Conservation (phyloP, 1,284 basidiomycete species). For the Porogramme epimiltina region DNA sequence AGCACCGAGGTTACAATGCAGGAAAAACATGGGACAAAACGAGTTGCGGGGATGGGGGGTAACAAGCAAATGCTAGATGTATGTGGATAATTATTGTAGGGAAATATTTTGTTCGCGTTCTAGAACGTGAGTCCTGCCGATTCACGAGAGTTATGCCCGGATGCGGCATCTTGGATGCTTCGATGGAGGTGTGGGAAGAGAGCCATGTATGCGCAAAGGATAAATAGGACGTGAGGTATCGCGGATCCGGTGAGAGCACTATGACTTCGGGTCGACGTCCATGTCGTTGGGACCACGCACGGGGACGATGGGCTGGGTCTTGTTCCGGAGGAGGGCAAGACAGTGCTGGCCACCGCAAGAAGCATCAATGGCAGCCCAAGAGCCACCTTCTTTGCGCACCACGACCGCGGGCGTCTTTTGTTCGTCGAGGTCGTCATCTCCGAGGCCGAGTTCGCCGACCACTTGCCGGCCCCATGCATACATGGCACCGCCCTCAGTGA, state of each 20-base stretch:
- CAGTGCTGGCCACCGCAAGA: slow-evolving; percentile 77
- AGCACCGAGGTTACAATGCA: background rate
- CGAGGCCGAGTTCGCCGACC: slow-evolving; percentile 67
- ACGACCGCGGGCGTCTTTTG: slow-evolving; percentile 61
- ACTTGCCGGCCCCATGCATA: slow-evolving; percentile 89
- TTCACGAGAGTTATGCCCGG: slow-evolving; percentile 5
- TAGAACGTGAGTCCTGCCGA: slow-evolving; percentile 16
- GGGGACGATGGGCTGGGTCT: slow-evolving; percentile 14
- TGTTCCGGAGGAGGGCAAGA: slow-evolving; percentile 62
- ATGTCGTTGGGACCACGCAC: slow-evolving; percentile 4
- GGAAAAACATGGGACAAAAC: background rate
- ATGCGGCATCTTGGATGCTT: background rate
- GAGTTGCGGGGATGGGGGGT: background rate
- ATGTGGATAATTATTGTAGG: slow-evolving; percentile 7
- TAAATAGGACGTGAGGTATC: slow-evolving; percentile 22
- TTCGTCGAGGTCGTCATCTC: slow-evolving; percentile 44
- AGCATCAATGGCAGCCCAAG: slow-evolving; percentile 60
- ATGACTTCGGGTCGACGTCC: slow-evolving; percentile 1
- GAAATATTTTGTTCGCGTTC: slow-evolving; percentile 7
- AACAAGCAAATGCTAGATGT: slow-evolving; percentile 9
- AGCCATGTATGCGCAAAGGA: slow-evolving; percentile 4
- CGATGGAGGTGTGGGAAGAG: background rate
- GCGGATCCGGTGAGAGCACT: background rate
- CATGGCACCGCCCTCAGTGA: slow-evolving; percentile 76
- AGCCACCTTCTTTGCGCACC: slow-evolving; percentile 68